Percentiles rank a stretch among this genome's conserved stretches.
Conservation (phyloP, 805 yeast species). For the Candida qinlingensis region DNA sequence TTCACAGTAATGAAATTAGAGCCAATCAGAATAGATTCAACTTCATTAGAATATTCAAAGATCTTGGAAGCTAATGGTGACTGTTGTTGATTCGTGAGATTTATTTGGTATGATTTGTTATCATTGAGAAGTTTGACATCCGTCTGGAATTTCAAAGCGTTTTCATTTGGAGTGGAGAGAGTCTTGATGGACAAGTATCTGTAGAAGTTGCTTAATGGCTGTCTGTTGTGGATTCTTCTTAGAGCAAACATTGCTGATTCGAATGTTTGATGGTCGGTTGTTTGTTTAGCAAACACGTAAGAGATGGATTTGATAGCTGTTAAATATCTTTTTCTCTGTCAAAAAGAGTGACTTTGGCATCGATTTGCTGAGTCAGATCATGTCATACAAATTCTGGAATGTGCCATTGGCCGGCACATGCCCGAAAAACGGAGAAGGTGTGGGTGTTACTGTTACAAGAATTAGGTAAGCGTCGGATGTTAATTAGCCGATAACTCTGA, state of each 20-base stretch:
- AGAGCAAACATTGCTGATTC: constrained; percentile 2
- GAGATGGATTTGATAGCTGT: background rate
- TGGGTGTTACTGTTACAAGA: no score
- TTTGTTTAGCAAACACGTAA: background rate
- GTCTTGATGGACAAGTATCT: constrained; percentile 34
- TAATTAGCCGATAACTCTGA: no score
- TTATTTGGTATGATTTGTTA: constrained; percentile 20
- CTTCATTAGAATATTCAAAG: constrained; percentile 49
- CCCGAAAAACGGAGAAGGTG: background rate
- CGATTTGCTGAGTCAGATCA: background rate
- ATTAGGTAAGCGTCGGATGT: no score
- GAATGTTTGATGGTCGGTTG: no score
- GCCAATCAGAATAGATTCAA: constrained; percentile 70
- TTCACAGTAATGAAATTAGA: constrained; percentile 69
- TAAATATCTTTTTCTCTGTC: background rate
- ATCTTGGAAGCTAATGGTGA: constrained; percentile 62
- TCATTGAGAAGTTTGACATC: constrained; percentile 28
- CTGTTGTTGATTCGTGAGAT: constrained; percentile 25
- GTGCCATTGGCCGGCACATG: background rate
- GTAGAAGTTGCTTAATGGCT: background rate
- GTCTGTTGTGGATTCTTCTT: constrained; percentile 1
- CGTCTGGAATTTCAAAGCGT: constrained; percentile 61
- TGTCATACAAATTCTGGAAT: constrained; percentile 2
- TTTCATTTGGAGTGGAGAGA: constrained; percentile 65
- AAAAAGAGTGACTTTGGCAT: background rate